A percentile compares a stretch with the other conserved stretches of the same genome.
These are phyloP conservation scores for Boletus bicolor DNA, from an alignment of 768 basidiomycete species.

Conservation along the genomic window DNA sequence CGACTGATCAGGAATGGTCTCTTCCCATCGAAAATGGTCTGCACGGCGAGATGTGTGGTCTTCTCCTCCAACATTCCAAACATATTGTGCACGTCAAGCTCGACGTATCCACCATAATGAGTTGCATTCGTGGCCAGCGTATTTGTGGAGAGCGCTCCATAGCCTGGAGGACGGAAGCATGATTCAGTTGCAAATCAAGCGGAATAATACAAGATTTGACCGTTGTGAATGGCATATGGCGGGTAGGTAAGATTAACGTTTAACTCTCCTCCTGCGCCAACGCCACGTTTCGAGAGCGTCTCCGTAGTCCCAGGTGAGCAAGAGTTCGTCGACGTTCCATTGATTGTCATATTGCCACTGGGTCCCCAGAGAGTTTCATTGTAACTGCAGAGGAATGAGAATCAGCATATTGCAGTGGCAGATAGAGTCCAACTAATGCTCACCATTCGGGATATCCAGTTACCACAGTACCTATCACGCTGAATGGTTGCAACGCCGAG, in stretches of 20 bases:
- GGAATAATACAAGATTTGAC: constrained; percentile 30
- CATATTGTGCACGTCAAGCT: constrained; percentile 68
- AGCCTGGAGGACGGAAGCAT: constrained; percentile 32
- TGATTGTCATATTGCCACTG: constrained; percentile 73
- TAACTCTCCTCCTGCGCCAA: constrained; percentile 48
- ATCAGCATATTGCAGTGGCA: neutral
- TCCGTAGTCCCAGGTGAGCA: constrained; percentile 19
- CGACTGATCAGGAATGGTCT: constrained; percentile 72
- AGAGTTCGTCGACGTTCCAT: constrained; percentile 56
- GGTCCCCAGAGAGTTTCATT: constrained; percentile 58
- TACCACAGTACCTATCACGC: constrained; percentile 44
- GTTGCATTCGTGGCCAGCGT: constrained; percentile 72
- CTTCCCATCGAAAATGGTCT: constrained; percentile 50
- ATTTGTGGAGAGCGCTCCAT: constrained; percentile 49
- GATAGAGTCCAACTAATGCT: neutral
- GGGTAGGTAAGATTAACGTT: constrained; percentile 53
- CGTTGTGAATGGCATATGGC: constrained; percentile 72
- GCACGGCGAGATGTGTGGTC: constrained; percentile 58
- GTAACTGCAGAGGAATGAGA: constrained; percentile 42
- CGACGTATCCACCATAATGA: constrained; percentile 56
- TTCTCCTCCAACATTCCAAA: constrained; percentile 73
- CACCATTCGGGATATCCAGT: constrained; percentile 70
- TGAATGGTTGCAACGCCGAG: constrained; percentile 57
- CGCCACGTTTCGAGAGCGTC: constrained; percentile 38
- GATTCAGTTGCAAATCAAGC: neutral